phyloP scores from a whole-genome alignment of 345 rosid species.

The Eucalyptus sp. region DNA sequence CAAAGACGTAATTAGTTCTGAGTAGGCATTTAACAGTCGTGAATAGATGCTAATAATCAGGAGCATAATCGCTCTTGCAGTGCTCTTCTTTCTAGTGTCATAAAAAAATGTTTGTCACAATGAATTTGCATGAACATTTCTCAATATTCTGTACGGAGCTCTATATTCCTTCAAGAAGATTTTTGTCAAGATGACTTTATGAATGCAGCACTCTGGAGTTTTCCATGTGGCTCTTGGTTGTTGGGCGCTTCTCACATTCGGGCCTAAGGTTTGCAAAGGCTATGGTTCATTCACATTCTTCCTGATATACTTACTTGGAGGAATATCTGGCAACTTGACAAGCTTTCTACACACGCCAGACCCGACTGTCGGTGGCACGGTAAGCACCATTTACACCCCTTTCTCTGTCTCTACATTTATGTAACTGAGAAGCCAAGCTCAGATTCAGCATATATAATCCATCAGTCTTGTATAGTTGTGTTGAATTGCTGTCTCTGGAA shows the following conservation, averaged over 20 bases:
- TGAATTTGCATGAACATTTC: not conserved
- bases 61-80: not conserved
- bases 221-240: conserved; percentile 70
- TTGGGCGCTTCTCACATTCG: conserved; percentile 72
- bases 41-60: not conserved
- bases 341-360: conserved; percentile 85
- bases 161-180: not conserved
- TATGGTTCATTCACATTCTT: conserved; percentile 70
- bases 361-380: conserved; percentile 86
- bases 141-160: not conserved
- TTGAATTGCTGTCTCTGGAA: not conserved
- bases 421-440: not conserved
- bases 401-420: not conserved
- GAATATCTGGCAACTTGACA: conserved; percentile 74
- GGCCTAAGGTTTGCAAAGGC: conserved; percentile 62
- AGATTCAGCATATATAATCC: not conserved
- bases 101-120: not conserved
- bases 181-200: not conserved
- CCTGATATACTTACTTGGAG: conserved; percentile 77
- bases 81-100: not conserved
- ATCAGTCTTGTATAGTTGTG: not conserved
- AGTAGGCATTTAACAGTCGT: not conserved
- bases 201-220: conserved; percentile 65
- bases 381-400: conserved; percentile 11
- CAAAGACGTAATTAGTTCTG: not conserved